Evolutionary conservation across 1,284 basidiomycete genomes (phyloP), one percentile per base, ranked within the genome.

Genomic region (Phellinidium pouzarii): DNA sequence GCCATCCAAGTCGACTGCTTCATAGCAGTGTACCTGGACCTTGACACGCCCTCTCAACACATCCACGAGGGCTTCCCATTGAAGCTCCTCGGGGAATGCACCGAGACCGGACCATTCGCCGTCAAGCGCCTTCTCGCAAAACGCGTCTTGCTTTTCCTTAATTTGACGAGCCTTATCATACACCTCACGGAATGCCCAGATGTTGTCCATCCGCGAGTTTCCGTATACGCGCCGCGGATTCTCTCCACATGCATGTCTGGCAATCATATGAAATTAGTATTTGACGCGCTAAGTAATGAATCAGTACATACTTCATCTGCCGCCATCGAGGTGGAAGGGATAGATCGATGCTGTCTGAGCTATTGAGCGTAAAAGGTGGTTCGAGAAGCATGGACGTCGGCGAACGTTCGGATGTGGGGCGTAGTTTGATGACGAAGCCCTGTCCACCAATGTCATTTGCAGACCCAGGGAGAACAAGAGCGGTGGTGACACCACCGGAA

Each of bases 51-150:
- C 89, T 44, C 94, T 74, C 22, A 96, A 74, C 4, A 94, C 88
- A 59, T 94, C 93, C 4, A 94, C 87, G 7, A 95, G 71, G 9
- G 83, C 84, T 63, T 95, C 93, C 79, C 86, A 90, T 62, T 91
- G 77, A 41, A 93, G 71, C 38, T 82, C 79, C 48, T 91, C 82
- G 0, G 93, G 92, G 66, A 89, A 92, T 19, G 75, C 67, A 0
- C 76, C 78, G 20, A 83, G 70, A 5, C 67, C 65, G 1, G 74
- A 71, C 82, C 87, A 91, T 54, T 81, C 61, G 3, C 80, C 79
- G 4, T 71, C 64, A 41, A 78, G 62, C 1, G 76, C 84, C 55
- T 77, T 78, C 25, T 61, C 61, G 59, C 89, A 92, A 63, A 79
- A 91, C 7, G 68, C 70, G 62, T 94, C 89, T 62, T 95, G 92